Base-by-base conservation (phyloP, 2,329 filamentous ascomycete genomes). In the Ceratocystiopsis sp. region DNA sequence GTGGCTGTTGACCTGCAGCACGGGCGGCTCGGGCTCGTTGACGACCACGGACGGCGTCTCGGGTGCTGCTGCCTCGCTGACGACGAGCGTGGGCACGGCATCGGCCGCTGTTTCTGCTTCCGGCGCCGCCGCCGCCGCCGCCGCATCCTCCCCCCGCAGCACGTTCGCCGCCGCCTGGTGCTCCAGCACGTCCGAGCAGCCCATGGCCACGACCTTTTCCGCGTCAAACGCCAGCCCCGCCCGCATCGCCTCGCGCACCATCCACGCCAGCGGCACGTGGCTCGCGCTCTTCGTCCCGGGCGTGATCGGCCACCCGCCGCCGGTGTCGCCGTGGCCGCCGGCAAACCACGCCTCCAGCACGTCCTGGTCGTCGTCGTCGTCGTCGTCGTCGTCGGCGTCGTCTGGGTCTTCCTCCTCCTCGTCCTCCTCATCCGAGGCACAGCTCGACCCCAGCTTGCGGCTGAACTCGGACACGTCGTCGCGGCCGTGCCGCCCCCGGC, bases 311-410 rank as follows among this genome's bases (percentile, higher is more conserved):
- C 81, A 86, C 5, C 48, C 83, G 11, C 83, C 83, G 1, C 83
- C 83, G 29, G 87, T 75, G 48, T 89, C 83, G 2, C 75, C 83
- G 49, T 93, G 84, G 12, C 78, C 77, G 10, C 84, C 84, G 0
- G 82, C 68, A 52, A 91, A 91, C 79, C 80, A 84, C 1, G 89
- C 71, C 53, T 91, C 84, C 46, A 83, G 72, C 40, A 89, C 80
- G 50, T 89, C 80, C 53, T 87, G 82, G 1, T 68, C 65, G 0
- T 58, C 60, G 2, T 66, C 65, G 18, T 69, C 64, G 10, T 67
- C 63, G 7, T 65, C 61, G 0, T 64, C 49, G 3, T 47, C 42
- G 5, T 57, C 55, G 16, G 52, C 55, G 0, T 53, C 51, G 0
- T 51, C 49, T n/a, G n/a, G n/a, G n/a, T n/a, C n/a, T n/a, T n/a